Evolutionary conservation across 106 monocot species (phyloP).

Genomic region (Phalaenopsis aphrodite): DNA sequence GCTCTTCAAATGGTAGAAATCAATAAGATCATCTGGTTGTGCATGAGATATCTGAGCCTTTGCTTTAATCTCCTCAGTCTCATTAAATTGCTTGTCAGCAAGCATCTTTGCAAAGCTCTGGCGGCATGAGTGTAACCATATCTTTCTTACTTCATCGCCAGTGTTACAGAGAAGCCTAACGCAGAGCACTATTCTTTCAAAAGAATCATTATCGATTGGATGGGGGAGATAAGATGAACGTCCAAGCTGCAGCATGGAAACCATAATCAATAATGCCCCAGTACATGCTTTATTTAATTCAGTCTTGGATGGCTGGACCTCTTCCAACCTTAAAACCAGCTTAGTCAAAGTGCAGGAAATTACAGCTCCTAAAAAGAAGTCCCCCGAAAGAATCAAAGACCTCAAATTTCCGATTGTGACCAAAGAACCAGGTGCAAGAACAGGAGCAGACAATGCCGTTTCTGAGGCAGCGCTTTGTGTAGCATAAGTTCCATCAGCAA

Average conservation of each 20-base stretch:
- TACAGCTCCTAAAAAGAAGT: conserved; percentile 83
- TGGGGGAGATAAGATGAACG: conserved; percentile 63
- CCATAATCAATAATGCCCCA: conserved; percentile 63
- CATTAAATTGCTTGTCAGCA: conserved; percentile 76
- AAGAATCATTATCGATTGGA: conserved; percentile 80
- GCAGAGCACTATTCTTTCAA: conserved; percentile 77
- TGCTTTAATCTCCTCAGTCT: conserved; percentile 74
- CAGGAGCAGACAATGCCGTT: conserved; percentile 41
- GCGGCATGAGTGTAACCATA: conserved; percentile 81
- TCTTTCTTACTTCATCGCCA: conserved; percentile 75
- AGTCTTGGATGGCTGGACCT: conserved; percentile 63
- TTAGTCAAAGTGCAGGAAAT: conserved; percentile 75
- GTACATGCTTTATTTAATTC: conserved; percentile 52
- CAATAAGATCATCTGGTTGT: conserved; percentile 94
- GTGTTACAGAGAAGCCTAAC: conserved; percentile 85
- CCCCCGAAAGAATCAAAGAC: conserved; percentile 68
- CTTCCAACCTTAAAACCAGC: conserved; percentile 73
- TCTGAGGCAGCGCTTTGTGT: conserved; percentile 91
- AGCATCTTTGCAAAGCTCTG: conserved; percentile 90
- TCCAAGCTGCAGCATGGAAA: conserved; percentile 76
- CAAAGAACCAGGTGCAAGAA: conserved; percentile 44
- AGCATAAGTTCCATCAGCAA: conserved; percentile 95
- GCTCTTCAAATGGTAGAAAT: conserved; percentile 93
- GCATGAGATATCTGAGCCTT: conserved; percentile 76
- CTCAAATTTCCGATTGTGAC: conserved; percentile 59